Evolutionary conservation across 2,329 filamentous ascomycete species (phyloP).

Genomic region (Talaromyces sp.): DNA sequence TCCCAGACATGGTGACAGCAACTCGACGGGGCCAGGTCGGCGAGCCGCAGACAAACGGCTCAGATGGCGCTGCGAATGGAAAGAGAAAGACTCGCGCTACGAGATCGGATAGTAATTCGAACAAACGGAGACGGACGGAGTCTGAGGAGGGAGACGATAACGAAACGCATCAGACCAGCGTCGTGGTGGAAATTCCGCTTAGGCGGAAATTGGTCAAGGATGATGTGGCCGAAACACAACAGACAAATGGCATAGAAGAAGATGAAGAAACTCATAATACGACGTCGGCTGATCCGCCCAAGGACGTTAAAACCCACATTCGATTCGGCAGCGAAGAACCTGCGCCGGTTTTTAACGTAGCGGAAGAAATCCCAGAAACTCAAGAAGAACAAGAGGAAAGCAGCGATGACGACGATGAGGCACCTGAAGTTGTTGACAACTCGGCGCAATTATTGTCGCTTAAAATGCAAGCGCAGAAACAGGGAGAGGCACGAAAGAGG

Average conservation of each 20-base stretch:
- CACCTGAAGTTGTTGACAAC: constrained; percentile 39
- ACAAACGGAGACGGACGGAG: constrained; percentile 29
- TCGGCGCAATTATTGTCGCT: constrained; percentile 33
- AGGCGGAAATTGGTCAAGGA: constrained; percentile 5
- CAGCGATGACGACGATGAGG: constrained; percentile 34
- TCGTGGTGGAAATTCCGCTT: constrained; percentile 14
- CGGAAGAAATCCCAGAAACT: constrained; percentile 17
- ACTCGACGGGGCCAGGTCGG: constrained; percentile 24
- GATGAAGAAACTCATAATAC: not conserved
- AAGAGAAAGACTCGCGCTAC: constrained; percentile 29
- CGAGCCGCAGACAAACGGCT: constrained; percentile 14
- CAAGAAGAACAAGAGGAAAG: constrained; percentile 12
- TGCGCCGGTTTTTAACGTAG: constrained; percentile 17
- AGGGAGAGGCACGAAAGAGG: constrained; percentile 32
- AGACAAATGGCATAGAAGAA: not conserved
- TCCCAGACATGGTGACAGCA: constrained; percentile 29
- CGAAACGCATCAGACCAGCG: constrained; percentile 8
- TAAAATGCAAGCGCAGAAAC: constrained; percentile 34
- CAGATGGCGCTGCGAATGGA: constrained; percentile 17
- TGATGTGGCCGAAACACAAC: not conserved
- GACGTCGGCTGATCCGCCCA: not conserved
- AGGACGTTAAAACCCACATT: constrained; percentile 20
- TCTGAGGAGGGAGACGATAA: constrained; percentile 4
- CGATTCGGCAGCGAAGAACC: constrained; percentile 41
- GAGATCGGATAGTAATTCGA: constrained; percentile 20